Evolutionary conservation across 2,329 filamentous ascomycete species (phyloP).

Genomic region (Lasiodiplodia sp.): DNA sequence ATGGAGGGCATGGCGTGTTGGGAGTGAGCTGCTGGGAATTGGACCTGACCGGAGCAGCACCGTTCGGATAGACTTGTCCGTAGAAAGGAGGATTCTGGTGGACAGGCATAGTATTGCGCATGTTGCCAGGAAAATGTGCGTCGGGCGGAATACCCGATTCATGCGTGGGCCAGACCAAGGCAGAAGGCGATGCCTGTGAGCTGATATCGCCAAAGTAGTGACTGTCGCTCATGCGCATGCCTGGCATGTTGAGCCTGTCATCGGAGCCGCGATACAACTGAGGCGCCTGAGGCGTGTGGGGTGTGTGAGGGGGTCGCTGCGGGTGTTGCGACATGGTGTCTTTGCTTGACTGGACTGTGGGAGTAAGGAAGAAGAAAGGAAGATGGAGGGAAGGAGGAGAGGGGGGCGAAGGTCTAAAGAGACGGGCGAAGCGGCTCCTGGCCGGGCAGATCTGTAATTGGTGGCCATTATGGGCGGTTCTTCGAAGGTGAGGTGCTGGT

Average conservation of each 20-base stretch:
- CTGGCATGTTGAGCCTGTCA: too few species aligned
- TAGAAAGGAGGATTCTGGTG: background rate
- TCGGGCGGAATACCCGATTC: background rate
- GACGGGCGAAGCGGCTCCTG: background rate
- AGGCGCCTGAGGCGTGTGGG: background rate
- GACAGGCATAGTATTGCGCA: background rate
- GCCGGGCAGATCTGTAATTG: background rate
- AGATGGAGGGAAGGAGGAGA: background rate
- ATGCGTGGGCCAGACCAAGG: background rate
- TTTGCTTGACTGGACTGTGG: background rate
- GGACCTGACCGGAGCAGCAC: background rate
- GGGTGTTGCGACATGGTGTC: background rate
- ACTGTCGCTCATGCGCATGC: background rate
- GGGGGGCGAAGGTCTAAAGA: background rate
- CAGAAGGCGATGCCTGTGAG: background rate
- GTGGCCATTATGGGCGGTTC: background rate
- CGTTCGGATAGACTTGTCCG: background rate
- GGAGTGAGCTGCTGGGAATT: background rate
- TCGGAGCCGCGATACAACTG: background rate
- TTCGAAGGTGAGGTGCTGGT: background rate
- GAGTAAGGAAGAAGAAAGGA: background rate
- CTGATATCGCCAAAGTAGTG: background rate
- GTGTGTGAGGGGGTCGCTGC: background rate
- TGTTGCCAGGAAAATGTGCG: background rate
- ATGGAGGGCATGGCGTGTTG: background rate